Evolutionary conservation across 148 eudicot genomes (phyloP), one percentile per base, ranked within the genome.

Genomic region (Nepenthes mirabilis): DNA sequence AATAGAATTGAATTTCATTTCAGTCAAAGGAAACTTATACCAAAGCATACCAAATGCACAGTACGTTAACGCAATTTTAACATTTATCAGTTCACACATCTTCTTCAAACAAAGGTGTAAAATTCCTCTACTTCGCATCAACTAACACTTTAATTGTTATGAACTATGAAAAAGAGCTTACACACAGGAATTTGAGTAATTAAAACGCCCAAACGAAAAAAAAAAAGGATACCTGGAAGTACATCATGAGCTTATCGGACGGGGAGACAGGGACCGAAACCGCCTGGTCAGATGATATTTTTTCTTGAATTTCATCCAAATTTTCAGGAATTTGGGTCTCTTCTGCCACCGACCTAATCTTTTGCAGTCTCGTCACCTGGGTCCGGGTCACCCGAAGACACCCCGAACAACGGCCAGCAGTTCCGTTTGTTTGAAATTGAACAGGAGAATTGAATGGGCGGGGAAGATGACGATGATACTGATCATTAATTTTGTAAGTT

Each of bases 241-340:
- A 79, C 96, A 91, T 88, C 40, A 78, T 70, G 63, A 91, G 90
- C 61, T 78, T 72, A 68, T 91, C 97, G 48, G 95, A 88, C 66
- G 95, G 86, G 0, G 95, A 91, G 59, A 91, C 90, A 0, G 87
- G 79, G 67, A 88, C 84, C 34, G 96, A 81, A 54, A 91, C 86
- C 14, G 86, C 72, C 75, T 70, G 83, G 14, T 83, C 85, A 35
- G 66, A 36, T 35, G 72, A 6, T 13, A 70, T 34, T 34, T 68
- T 35, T 37, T 60, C 69, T 13, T 37, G 5, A 35, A 56, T 45
- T 9, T 43, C 13, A 33, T 14, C 56, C 50, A 12, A 14, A 37
- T 35, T 34, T 61, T 70, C 78, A 1, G 75, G 60, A 43, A 52
- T 61, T 8, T 52, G 62, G 60, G 64, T 61, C 13, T 77, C 77